Percentiles rank a stretch among this genome's conserved stretches.
Conservation (phyloP, 208 protist genomes). For the Leptomonas pyrrhocoris region DNA sequence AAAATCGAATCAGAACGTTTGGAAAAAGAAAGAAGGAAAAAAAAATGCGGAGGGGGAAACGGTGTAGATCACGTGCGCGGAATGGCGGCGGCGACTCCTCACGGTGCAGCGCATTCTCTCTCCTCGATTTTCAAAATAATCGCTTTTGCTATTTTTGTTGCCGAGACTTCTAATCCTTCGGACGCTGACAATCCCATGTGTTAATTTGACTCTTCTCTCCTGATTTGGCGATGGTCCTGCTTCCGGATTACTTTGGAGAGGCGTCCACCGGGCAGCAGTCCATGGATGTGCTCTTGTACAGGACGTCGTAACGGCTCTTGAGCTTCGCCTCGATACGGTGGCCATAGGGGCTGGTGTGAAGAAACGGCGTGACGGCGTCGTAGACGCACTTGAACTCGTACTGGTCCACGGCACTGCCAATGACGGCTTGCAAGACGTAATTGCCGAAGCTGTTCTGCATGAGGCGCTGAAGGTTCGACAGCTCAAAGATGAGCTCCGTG, state of each 20-base stretch:
- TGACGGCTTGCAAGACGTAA: constrained; percentile 87
- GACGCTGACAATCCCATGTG: no score
- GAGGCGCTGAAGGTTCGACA: constrained; percentile 55
- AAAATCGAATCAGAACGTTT: no score
- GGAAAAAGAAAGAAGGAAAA: no score
- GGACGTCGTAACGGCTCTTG: constrained; percentile 22
- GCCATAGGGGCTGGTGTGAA: constrained; percentile 75
- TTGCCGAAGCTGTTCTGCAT: constrained; percentile 87
- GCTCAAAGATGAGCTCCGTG: constrained; percentile 67
- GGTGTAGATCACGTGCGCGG: no score
- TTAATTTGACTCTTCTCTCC: no score
- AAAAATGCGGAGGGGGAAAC: no score
- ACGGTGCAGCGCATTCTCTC: no score
- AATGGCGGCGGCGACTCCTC: no score
- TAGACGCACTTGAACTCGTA: constrained; percentile 58
- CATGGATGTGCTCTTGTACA: constrained; percentile 17
- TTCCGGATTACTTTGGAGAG: neutral
- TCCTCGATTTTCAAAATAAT: no score
- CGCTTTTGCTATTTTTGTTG: no score
- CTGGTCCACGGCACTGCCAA: constrained; percentile 52
- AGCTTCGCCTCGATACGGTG: constrained; percentile 80
- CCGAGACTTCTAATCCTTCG: no score
- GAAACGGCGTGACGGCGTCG: constrained; percentile 40
- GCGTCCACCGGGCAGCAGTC: neutral
- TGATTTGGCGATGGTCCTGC: no score